Base-by-base conservation (phyloP, 2,329 filamentous ascomycete genomes). In the Nectriaceae sp. region DNA sequence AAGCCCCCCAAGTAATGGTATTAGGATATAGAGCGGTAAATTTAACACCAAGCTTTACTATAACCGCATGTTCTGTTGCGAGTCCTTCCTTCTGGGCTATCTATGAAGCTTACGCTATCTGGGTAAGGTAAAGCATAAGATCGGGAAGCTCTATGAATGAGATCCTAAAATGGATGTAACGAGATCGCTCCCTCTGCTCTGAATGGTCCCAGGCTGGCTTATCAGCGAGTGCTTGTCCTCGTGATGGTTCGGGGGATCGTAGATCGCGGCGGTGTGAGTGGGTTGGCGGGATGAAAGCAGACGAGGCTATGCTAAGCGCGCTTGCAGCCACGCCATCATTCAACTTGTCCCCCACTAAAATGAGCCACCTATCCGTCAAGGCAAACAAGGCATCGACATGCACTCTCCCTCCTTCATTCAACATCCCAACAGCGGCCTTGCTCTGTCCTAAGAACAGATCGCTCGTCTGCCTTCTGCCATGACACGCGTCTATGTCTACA, bases 401-500 rank as follows among this genome's bases (percentile, higher is more conserved):
- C 57, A 26, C 49, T 51, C 56, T 52, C 56, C 47, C 48, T 52
- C 50, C 42, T 56, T 50, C 46, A 41, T 36, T 44, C 46, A 33
- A 40, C 41, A 40, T 49, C 37, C 46, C 45, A 39, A 29, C 24
- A 29, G 24, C 39, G 37, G 41, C 35, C 33, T 16, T 21, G 19
- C 33, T 45, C 43, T 33, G 40, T 47, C 37, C 18, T 21, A 21
- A 41, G 47, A 20, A 21, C 21, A 21, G 26, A 42, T 24, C 11
- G 42, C 20, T 44, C 39, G 41, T 31, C 46, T n/a, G 16, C 16
- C 16, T n/a, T 16, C 47, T 46, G 58, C 47, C 48, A 77, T 77
- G 75, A 76, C 74, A 31, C 69, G 74, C 42, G 65, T 67, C 36
- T 67, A 64, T 24, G 70, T 77, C 31, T 78, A 78, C 54, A 65